A percentile compares a stretch with the other conserved stretches of the same genome.
These are phyloP conservation scores for Friedmanniomyces endolithicus DNA, from an alignment of 495 filamentous ascomycete genomes.

Conservation along the genomic window DNA sequence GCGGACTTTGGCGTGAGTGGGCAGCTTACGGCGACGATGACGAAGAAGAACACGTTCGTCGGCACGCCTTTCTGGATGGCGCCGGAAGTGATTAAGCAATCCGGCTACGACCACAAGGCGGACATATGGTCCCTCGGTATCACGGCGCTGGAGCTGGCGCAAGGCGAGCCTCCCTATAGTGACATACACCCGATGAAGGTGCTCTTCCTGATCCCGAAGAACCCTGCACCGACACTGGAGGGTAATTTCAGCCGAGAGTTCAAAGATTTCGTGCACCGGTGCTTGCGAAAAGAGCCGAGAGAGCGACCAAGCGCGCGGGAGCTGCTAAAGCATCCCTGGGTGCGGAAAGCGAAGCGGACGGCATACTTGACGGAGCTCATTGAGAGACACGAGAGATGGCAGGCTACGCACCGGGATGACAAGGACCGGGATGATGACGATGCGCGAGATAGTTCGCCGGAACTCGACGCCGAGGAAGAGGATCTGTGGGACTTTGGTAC, in stretches of 20 bases:
- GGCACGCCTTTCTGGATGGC: slow-evolving; percentile 99
- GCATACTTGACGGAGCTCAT: slow-evolving; percentile 87
- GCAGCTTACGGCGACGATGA: slow-evolving; percentile 97
- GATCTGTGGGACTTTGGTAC: slow-evolving; percentile 97
- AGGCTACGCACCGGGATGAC: slow-evolving; percentile 46
- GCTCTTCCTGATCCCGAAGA: slow-evolving; percentile 91
- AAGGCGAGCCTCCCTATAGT: slow-evolving; percentile 87
- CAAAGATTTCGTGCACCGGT: slow-evolving; percentile 87
- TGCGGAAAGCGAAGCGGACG: slow-evolving; percentile 78
- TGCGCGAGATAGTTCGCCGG: slow-evolving; percentile 34
- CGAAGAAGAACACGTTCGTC: slow-evolving; percentile 98
- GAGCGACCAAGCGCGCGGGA: slow-evolving; percentile 81
- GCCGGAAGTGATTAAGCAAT: slow-evolving; percentile 96
- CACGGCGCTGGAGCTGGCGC: slow-evolving; percentile 84
- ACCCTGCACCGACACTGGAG: slow-evolving; percentile 67
- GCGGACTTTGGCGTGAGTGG: slow-evolving; percentile 97
- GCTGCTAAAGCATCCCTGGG: slow-evolving; percentile 77
- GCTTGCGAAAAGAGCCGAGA: slow-evolving; percentile 73
- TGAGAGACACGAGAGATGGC: slow-evolving; percentile 78
- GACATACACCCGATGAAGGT: slow-evolving; percentile 99
- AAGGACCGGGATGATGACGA: slow-evolving; percentile 48
- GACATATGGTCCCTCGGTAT: slow-evolving; percentile 99
- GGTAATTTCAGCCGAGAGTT: slow-evolving; percentile 82
- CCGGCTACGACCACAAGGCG: slow-evolving; percentile 95
- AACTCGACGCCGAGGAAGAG: slow-evolving; percentile 38